Conservation (phyloP, 805 yeast genomes). For the Wickerhamiella kazuoi region DNA sequence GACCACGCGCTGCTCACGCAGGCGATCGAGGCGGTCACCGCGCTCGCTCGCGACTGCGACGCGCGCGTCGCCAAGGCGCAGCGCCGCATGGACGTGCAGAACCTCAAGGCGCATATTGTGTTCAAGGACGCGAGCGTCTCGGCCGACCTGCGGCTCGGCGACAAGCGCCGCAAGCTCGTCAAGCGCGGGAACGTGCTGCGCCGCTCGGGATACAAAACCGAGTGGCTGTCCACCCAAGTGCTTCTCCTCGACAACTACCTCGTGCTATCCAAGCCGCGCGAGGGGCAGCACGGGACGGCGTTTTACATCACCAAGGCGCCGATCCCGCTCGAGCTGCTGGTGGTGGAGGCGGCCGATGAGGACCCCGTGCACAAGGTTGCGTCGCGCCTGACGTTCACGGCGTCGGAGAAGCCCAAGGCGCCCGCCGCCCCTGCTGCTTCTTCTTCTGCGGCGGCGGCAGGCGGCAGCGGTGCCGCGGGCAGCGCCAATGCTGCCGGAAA, state of each 20-base stretch:
- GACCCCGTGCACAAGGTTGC: conserved; percentile 17
- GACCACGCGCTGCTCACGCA: conserved; percentile 35
- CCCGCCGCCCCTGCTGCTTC: background rate
- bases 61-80: conserved; percentile 44
- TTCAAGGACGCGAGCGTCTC: conserved; percentile 33
- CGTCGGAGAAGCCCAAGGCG: background rate
- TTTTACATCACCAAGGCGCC: conserved; percentile 23
- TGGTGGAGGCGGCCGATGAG: conserved; percentile 35
- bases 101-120: conserved; percentile 33
- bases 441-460: background rate
- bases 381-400: conserved; percentile 11
- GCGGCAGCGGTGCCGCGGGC: no score
- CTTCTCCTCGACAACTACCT: conserved; percentile 57
- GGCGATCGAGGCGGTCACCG: conserved; percentile 38
- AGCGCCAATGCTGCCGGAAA: no score
- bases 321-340: conserved; percentile 32
- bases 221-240: conserved; percentile 32
- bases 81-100: conserved; percentile 35
- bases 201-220: conserved; percentile 48
- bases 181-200: conserved; percentile 40
- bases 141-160: conserved; percentile 34
- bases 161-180: conserved; percentile 38
- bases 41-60: conserved; percentile 42
- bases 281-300: conserved; percentile 20
- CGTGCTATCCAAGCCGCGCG: conserved; percentile 21